Evolutionary conservation across 73 alveolate species (phyloP).

Genomic region (Effrenium voratum): DNA sequence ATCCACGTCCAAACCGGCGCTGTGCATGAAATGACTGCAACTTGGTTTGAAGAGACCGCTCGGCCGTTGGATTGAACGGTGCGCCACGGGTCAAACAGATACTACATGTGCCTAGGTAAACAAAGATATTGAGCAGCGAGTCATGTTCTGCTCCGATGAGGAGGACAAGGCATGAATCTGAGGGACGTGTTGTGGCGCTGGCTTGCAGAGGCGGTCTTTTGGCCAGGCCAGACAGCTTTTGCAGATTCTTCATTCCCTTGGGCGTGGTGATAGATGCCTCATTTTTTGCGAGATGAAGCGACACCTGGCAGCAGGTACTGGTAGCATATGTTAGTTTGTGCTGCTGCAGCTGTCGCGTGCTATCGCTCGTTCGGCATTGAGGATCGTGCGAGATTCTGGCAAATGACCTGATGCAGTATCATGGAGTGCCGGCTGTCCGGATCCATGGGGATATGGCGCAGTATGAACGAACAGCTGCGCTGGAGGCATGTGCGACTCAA

Average conservation of each 20-base stretch:
- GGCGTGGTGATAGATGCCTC: conserved; percentile 61
- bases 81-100: neutral
- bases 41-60: neutral
- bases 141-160: conserved; percentile 61
- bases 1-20: conserved; percentile 96
- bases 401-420: conserved; percentile 61
- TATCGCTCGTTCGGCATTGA: neutral
- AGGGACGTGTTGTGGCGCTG: neutral
- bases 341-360: too few species aligned
- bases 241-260: conserved; percentile 62
- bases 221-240: conserved; percentile 59
- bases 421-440: conserved; percentile 75
- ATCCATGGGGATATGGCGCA: conserved; percentile 87
- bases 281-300: conserved; percentile 80
- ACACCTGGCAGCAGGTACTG: neutral
- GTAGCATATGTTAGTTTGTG: too few species aligned
- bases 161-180: conserved; percentile 15
- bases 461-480: conserved; percentile 66
- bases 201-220: neutral
- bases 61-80: neutral
- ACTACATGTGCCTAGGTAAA: neutral
- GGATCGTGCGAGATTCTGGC: conserved; percentile 82
- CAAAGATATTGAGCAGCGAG: conserved; percentile 72
- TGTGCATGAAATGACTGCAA: conserved; percentile 57
- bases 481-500: neutral